A percentile compares a stretch with the other conserved stretches of the same genome.
Evolutionary conservation across 257 asterid genomes (phyloP).

Genomic region (Solanum lignicaule): DNA sequence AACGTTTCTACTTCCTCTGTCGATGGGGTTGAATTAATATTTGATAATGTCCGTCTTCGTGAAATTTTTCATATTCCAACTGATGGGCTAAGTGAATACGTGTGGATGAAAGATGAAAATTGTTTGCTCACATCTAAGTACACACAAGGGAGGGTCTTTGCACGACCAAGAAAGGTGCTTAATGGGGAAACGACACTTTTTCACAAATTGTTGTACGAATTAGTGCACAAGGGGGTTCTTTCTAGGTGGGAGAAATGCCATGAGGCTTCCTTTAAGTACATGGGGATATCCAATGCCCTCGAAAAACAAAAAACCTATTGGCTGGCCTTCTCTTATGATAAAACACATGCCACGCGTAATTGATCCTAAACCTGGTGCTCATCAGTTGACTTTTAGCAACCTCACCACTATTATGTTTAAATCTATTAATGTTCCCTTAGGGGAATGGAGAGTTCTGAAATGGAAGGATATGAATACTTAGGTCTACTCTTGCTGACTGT

Average conservation of each 20-base stretch:
- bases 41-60: too few species aligned
- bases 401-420: background rate
- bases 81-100: background rate
- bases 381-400: background rate
- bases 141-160: background rate
- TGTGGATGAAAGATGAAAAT: background rate
- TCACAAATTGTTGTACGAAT: background rate
- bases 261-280: background rate
- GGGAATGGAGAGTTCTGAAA: background rate
- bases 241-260: background rate
- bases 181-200: background rate
- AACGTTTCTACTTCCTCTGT: background rate
- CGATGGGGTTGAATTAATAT: background rate
- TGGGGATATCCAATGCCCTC: background rate
- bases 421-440: background rate
- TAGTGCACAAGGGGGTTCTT: background rate
- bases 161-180: background rate
- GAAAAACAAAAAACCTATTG: background rate
- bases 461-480: background rate
- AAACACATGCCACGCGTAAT: background rate
- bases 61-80: too few species aligned
- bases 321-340: background rate
- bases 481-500: background rate
- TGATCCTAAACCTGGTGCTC: background rate
- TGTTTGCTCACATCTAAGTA: background rate